phyloP scores from a whole-genome alignment of 163 green algal species.

The Scenedesmus sp. region DNA sequence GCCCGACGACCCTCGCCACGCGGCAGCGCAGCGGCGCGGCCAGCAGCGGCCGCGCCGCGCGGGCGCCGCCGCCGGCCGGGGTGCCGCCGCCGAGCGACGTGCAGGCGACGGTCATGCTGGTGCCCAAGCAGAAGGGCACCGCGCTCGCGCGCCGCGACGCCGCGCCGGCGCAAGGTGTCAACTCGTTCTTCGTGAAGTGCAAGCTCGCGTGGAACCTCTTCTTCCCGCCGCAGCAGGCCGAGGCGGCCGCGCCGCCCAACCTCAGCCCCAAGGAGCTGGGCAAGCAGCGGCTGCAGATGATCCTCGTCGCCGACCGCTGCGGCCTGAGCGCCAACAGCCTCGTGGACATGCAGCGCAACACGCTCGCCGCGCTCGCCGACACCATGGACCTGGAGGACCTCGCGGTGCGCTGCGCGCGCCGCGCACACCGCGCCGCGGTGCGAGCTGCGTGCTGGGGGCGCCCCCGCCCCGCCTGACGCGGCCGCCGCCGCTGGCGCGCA shows the following conservation, averaged over 20 bases:
- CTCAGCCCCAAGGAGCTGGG: slow-evolving; percentile 39
- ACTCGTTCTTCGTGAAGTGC: slow-evolving; percentile 45
- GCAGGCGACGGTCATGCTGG: slow-evolving; percentile 33
- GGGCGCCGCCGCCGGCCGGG: no score
- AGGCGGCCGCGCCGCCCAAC: background rate
- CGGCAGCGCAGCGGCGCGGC: no score
- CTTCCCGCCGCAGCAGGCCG: slow-evolving; percentile 14
- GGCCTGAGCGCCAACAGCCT: slow-evolving; percentile 42
- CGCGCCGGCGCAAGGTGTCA: background rate
- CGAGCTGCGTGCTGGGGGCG: no score
- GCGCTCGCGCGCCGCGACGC: slow-evolving; percentile 1
- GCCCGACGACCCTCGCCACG: no score
- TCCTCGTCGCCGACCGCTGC: slow-evolving; percentile 45
- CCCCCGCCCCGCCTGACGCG: background rate
- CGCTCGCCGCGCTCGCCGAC: slow-evolving; percentile 29
- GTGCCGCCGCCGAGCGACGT: slow-evolving; percentile 6
- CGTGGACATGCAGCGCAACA: slow-evolving; percentile 45
- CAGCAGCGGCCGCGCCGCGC: no score
- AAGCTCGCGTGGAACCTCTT: slow-evolving; percentile 46
- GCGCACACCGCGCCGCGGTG: no score
- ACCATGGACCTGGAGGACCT: slow-evolving; percentile 42
- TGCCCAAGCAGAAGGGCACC: slow-evolving; percentile 20
- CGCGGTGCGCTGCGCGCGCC: slow-evolving; percentile 14
- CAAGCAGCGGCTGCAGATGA: slow-evolving; percentile 45
- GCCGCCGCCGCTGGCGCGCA: background rate